Evolutionary conservation across 2,329 filamentous ascomycete genomes (phyloP), one percentile per base, ranked within the genome.

Genomic region (Xylaria sp.): DNA sequence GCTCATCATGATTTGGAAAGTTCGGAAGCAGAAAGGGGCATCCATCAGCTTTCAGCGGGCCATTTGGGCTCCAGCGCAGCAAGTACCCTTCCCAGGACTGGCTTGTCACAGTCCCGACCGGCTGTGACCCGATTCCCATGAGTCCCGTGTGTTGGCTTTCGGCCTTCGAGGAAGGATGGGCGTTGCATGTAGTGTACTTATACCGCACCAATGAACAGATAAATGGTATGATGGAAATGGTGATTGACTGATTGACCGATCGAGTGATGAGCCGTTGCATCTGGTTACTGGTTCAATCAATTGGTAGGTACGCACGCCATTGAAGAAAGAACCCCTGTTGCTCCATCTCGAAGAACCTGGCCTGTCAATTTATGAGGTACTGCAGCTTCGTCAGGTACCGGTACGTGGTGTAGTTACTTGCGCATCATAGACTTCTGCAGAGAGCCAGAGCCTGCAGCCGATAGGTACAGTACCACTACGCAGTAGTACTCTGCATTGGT

Each of bases 1-100:
- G 58, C 55, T 63, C 51, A 31, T 63, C 46, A 58, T 67, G 67
- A 69, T 69, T 69, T 69, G 67, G 48, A 67, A 69, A 64, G 28
- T 44, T 52, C 37, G 57, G 57, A 67, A 13, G 56, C 50, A 57
- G 55, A 60, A 63, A 64, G 50, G 63, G 58, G 59, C 1, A 58
- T 51, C 59, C 54, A 51, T 63, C 59, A 39, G 18, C 31, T 20
- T 56, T 63, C 34, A 57, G 34, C 58, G 46, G 44, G 34, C 56
- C 50, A 7, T 9, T n/a, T 46, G 28, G 23, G 25, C 25, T 34
- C 28, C 28, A 55, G 3, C 28, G 28, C 50, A 52, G 20, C 10
- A 25, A 51, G 48, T 51, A 20, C 34, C 34, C 34, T 46, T n/a
- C 18, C 31, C 41, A 31, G 28, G 46, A 39, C 31, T 34, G 34